phyloP scores from a whole-genome alignment of 495 filamentous ascomycete species.

The Neurospora sp. region DNA sequence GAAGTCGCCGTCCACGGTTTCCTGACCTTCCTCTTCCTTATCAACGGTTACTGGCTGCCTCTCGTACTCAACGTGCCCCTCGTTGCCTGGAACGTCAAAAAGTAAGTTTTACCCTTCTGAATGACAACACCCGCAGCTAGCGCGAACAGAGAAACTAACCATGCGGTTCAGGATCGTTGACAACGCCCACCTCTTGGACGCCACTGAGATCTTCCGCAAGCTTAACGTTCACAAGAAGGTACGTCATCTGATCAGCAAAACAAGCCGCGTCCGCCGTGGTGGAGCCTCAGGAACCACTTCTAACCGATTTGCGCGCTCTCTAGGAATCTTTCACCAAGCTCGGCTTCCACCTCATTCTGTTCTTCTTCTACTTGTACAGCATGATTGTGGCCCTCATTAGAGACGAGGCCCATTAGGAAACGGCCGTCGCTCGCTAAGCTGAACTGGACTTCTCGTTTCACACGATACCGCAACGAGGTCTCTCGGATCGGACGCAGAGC shows the following conservation, averaged over 20 bases:
- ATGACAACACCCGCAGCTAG: not conserved
- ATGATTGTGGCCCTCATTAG: slow-evolving; percentile 99
- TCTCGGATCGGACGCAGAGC: not conserved
- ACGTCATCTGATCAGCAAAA: slow-evolving; percentile 9
- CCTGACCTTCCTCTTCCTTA: slow-evolving; percentile 86
- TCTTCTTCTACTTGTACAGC: slow-evolving; percentile 99
- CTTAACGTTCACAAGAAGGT: slow-evolving; percentile 99
- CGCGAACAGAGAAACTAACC: slow-evolving; percentile 13
- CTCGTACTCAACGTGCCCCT: slow-evolving; percentile 87
- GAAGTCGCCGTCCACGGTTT: slow-evolving; percentile 96
- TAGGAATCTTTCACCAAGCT: slow-evolving; percentile 99
- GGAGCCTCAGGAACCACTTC: not conserved
- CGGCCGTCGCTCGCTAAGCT: not conserved
- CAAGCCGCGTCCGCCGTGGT: not conserved
- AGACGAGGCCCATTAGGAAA: slow-evolving; percentile 73
- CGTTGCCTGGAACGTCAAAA: slow-evolving; percentile 90
- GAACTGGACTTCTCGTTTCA: not conserved
- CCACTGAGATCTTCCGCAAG: slow-evolving; percentile 99
- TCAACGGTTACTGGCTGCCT: slow-evolving; percentile 98
- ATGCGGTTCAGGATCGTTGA: slow-evolving; percentile 66
- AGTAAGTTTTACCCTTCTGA: slow-evolving; percentile 46
- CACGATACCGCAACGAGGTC: not conserved
- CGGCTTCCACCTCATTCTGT: slow-evolving; percentile 97
- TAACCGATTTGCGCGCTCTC: not conserved
- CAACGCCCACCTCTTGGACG: slow-evolving; percentile 92